Base-by-base conservation (phyloP, 2,329 filamentous ascomycete species). In the Ophiostoma montium region DNA sequence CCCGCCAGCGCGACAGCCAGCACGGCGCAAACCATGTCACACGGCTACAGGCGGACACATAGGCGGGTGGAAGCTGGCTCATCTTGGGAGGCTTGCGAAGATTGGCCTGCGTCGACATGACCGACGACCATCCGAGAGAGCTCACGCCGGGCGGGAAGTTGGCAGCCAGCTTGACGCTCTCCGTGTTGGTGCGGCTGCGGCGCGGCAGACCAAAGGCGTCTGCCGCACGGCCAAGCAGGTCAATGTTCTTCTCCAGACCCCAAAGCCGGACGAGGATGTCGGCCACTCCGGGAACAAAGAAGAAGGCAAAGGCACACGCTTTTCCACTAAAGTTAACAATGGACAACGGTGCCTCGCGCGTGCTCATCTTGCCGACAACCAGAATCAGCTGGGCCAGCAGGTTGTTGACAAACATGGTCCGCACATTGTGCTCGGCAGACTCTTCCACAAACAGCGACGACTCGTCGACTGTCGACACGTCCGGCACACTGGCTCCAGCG, bases 261-360 rank as follows among this genome's bases (percentile, higher is more conserved):
- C 89, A 95, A 5, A 95, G 68, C 15, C 87, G 78, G 23, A 90
- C 77, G 45, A 95, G 70, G 46, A 94, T 77, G 59, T 94, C 87
- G 8, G 86, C 84, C 49, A 94, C 77, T 5, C 86, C 86, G 0
- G 87, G 86, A 27, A 86, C 89, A 59, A 94, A 95, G 66, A 90
- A 92, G 64, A 94, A 95, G 30, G 86, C 88, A 63, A 94, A 95
- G 2, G 89, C 88, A 59, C 85, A 90, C 4, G 87, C 86, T 65
- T 92, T 94, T 52, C 86, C 89, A 48, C 86, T 87, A 61, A 95
- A 95, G 30, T 84, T 83, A 51, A 95, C 85, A 51, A 88, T 63
- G 57, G 78, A 83, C 18, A 70, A 58, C 1, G 76, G 75, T 4
- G 70, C 70, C 51, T 87, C 83, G 45, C 86, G 78, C 58, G 86